These are phyloP conservation scores for Colletotrichum truncatum DNA, from an alignment of 2,329 filamentous ascomycete species.

Conservation along the genomic window DNA sequence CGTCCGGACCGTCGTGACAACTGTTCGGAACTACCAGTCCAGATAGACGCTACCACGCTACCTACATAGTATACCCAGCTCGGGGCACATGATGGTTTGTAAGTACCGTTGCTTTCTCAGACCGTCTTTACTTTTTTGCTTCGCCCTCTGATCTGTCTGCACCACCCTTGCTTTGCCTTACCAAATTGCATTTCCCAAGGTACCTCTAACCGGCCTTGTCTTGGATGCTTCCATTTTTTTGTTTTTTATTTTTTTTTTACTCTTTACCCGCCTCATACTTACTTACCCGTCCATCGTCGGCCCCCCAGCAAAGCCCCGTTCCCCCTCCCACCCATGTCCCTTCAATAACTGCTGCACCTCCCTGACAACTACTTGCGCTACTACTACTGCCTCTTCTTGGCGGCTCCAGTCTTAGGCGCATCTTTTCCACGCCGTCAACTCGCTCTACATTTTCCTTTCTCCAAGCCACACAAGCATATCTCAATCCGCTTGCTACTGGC, in stretches of 20 bases:
- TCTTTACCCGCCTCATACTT: neutral
- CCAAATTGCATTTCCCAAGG: neutral
- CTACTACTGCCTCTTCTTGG: conserved; percentile 11
- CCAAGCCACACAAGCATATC: conserved; percentile 26
- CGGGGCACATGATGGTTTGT: conserved; percentile 30
- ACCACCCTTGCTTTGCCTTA: too few relatives aligned
- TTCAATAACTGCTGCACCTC: conserved; percentile 8
- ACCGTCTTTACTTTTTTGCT: neutral
- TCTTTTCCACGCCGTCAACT: neutral
- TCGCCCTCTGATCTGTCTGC: too few relatives aligned
- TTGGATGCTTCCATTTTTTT: conserved; percentile 4
- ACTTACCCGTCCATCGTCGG: neutral
- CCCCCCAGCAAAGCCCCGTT: conserved; percentile 18
- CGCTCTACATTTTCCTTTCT: conserved; percentile 6
- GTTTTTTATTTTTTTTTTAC: neutral
- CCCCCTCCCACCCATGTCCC: conserved; percentile 9
- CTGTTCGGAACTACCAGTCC: neutral
- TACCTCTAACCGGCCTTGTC: neutral
- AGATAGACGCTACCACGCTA: neutral
- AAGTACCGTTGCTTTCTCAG: conserved; percentile 16
- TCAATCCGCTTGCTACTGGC: conserved; percentile 5
- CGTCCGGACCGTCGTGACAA: conserved; percentile 13
- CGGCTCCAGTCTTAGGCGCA: conserved; percentile 7
- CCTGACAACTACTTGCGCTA: conserved; percentile 5
- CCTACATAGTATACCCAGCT: neutral